Evolutionary conservation across 2,329 filamentous ascomycete species (phyloP), one percentile per base, ranked within the genome.

Genomic region (Zymoseptoria pseudotritici): DNA sequence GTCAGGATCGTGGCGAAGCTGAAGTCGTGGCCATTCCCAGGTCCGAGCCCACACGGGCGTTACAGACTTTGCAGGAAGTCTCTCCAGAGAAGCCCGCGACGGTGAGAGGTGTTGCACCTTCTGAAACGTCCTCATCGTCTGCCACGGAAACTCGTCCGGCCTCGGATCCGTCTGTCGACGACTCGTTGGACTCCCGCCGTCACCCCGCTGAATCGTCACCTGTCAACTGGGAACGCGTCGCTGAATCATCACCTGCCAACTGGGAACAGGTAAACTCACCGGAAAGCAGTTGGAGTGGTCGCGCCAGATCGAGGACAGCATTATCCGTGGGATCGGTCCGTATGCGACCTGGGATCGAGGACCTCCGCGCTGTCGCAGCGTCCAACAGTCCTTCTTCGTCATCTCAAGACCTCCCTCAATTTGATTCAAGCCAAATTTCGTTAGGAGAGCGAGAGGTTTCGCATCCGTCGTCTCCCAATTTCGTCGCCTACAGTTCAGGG

Each of bases 31-130:
- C 59, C 36, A 46, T 7, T n/a, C 36, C 36, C 11, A 50, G 54
- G 55, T 57, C 62, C 42, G 63, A 65, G 21, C 62, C 65, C 54
- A 61, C 63, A 31, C 61, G 65, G 54, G 63, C 65, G 58, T 65
- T 70, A 50, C 61, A 70, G 58, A 68, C 68, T 53, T 62, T 71
- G 58, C 60, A 65, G 58, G 70, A 72, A 66, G 59, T 63, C 49
- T 70, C 70, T 50, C 66, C 65, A 55, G 57, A 64, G 60, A 60
- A 57, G 58, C 61, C 58, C 56, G 60, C 63, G 29, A 66, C 63
- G 50, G 65, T 64, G 58, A 59, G 62, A 63, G 58, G 58, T 50
- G 65, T 64, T 24, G 57, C 65, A 42, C 26, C 60, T 13, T 65
- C 63, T 53, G 61, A 65, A 54, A 62, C 61, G 54, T 63, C 57